phyloP scores from a whole-genome alignment of 106 monocot genomes.

The Acorus gramineus region DNA sequence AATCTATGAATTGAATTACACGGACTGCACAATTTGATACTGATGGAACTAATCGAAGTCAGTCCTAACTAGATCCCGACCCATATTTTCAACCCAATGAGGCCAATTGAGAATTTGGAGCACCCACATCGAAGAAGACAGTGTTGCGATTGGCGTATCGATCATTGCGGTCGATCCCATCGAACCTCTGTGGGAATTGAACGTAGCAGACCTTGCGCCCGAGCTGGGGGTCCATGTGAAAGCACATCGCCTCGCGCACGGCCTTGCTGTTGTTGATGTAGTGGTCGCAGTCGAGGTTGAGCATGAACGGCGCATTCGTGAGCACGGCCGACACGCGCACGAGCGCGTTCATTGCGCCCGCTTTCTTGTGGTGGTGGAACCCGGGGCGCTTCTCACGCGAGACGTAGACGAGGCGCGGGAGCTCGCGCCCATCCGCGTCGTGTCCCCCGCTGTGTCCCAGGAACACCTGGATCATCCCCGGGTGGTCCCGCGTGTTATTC shows the following conservation, averaged over 20 bases:
- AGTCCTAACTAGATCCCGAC: too few relatives aligned
- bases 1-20: too few relatives aligned
- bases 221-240: conserved; percentile 89
- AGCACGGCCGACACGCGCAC: conserved; percentile 92
- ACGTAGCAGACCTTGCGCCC: conserved; percentile 84
- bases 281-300: conserved; percentile 90
- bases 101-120: background rate
- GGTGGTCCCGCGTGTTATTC: conserved; percentile 93
- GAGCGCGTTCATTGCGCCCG: conserved; percentile 96
- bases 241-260: conserved; percentile 90
- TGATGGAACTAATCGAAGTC: too few relatives aligned
- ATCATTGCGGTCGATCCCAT: conserved; percentile 78
- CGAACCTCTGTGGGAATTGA: conserved; percentile 95
- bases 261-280: conserved; percentile 98
- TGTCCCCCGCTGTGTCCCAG: conserved; percentile 87
- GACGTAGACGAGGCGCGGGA: conserved; percentile 90
- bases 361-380: conserved; percentile 98
- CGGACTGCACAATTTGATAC: too few relatives aligned
- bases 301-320: conserved; percentile 96
- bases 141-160: conserved; percentile 96
- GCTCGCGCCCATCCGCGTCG: conserved; percentile 84
- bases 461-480: conserved; percentile 99
- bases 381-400: conserved; percentile 97
- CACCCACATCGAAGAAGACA: conserved; percentile 85
- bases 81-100: background rate